Percentiles rank a stretch among this genome's conserved stretches.
Conservation (phyloP, 1,284 basidiomycete species). For the Puccinia novopanici region DNA sequence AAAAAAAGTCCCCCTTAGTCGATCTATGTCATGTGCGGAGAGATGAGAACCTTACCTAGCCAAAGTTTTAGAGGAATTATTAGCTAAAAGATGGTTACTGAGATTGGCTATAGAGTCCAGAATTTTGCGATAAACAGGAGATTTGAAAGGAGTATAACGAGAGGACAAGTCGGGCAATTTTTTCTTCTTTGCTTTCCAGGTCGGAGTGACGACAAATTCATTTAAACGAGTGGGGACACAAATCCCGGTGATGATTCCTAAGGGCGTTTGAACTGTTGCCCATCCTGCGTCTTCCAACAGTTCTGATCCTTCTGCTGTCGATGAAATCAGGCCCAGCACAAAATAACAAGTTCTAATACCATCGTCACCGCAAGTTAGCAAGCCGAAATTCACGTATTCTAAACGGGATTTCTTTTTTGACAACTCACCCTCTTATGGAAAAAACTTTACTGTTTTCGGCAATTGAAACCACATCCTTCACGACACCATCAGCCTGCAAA, state of each 20-base stretch:
- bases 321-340: conserved; percentile 79
- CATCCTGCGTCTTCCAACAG: conserved; percentile 86
- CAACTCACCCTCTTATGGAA: conserved; percentile 84
- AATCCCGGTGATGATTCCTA: conserved; percentile 84
- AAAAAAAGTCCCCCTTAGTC: conserved; percentile 3
- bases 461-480: conserved; percentile 84
- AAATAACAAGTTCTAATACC: conserved; percentile 85
- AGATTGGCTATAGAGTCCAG: conserved; percentile 88
- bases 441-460: conserved; percentile 84
- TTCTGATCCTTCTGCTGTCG: conserved; percentile 73
- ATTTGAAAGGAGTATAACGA: conserved; percentile 65
- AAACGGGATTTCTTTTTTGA: background rate
- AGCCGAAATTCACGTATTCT: background rate
- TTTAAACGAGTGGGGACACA: conserved; percentile 82
- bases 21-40: conserved; percentile 18
- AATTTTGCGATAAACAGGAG: conserved; percentile 78
- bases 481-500: conserved; percentile 89
- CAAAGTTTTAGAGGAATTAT: conserved; percentile 60
- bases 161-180: conserved; percentile 61
- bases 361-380: conserved; percentile 45
- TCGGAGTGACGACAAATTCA: conserved; percentile 76
- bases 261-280: conserved; percentile 82
- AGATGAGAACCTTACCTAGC: conserved; percentile 55
- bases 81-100: conserved; percentile 92
- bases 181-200: conserved; percentile 68